phyloP scores from a whole-genome alignment of 2,329 filamentous ascomycete genomes.

The Cadophora luteo-olivacea region DNA sequence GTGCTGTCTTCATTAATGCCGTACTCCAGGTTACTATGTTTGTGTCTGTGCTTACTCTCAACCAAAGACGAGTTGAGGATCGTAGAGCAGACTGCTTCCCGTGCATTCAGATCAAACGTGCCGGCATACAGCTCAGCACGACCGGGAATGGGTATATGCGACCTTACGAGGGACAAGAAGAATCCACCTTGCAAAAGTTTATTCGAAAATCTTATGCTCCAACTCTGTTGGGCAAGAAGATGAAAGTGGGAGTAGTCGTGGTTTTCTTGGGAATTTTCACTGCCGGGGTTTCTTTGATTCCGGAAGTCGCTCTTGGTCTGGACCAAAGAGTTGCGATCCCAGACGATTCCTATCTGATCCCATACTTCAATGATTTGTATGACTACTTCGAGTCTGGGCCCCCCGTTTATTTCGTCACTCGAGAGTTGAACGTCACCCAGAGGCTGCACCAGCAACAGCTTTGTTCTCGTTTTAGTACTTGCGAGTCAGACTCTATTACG shows the following conservation, averaged over 20 bases:
- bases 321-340: conserved; percentile 96
- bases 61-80: conserved; percentile 89
- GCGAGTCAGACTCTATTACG: conserved; percentile 80
- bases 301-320: conserved; percentile 83
- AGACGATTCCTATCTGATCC: conserved; percentile 90
- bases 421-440: conserved; percentile 78
- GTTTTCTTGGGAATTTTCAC: conserved; percentile 89
- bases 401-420: conserved; percentile 94
- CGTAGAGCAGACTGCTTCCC: conserved; percentile 91
- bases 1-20: conserved; percentile 96
- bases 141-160: conserved; percentile 58
- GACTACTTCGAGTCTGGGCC: conserved; percentile 90
- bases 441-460: conserved; percentile 81
- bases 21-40: conserved; percentile 98
- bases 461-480: conserved; percentile 90
- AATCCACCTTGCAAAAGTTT: conserved; percentile 83
- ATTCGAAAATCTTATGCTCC: conserved; percentile 92
- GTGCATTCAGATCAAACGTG: conserved; percentile 81
- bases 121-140: conserved; percentile 69
- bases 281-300: conserved; percentile 82
- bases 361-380: conserved; percentile 96
- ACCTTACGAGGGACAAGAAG: conserved; percentile 68
- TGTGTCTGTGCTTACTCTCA: conserved; percentile 86
- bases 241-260: conserved; percentile 77
- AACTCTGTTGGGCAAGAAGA: conserved; percentile 76